A percentile compares a stretch with the other conserved stretches of the same genome.
phyloP scores from a whole-genome alignment of 345 rosid species.

The Linum usitatissimum region DNA sequence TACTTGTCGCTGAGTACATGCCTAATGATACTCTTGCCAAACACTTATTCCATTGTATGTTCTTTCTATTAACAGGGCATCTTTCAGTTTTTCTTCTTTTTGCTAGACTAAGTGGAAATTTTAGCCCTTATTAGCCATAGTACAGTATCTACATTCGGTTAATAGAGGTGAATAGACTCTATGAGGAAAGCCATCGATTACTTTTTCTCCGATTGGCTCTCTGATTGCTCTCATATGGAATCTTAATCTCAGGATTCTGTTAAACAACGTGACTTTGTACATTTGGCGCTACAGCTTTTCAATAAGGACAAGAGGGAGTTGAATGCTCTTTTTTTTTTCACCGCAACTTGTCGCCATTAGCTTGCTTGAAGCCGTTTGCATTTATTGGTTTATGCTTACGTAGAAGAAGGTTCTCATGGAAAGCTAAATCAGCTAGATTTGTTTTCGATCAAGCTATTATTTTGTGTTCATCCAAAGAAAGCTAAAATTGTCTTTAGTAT shows the following conservation, averaged over 20 bases:
- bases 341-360: neutral
- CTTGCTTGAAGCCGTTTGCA: neutral
- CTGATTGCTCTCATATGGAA: constrained; percentile 1
- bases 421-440: neutral
- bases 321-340: neutral
- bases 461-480: too few species aligned
- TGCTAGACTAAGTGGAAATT: neutral
- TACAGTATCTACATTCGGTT: neutral
- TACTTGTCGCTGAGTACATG: constrained; percentile 86
- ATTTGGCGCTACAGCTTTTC: neutral
- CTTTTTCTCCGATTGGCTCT: neutral
- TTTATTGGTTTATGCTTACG: neutral
- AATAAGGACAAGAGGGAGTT: neutral
- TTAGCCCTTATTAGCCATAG: neutral
- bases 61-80: constrained; percentile 1
- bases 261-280: neutral
- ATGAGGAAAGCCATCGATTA: neutral
- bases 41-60: constrained; percentile 86
- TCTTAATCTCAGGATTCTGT: neutral
- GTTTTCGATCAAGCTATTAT: neutral
- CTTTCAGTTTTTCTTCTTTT: neutral
- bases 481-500: too few species aligned
- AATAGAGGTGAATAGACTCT: neutral
- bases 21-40: constrained; percentile 75
- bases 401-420: neutral